phyloP scores from a whole-genome alignment of 2,329 filamentous ascomycete genomes.

The Arthroderma sp. region DNA sequence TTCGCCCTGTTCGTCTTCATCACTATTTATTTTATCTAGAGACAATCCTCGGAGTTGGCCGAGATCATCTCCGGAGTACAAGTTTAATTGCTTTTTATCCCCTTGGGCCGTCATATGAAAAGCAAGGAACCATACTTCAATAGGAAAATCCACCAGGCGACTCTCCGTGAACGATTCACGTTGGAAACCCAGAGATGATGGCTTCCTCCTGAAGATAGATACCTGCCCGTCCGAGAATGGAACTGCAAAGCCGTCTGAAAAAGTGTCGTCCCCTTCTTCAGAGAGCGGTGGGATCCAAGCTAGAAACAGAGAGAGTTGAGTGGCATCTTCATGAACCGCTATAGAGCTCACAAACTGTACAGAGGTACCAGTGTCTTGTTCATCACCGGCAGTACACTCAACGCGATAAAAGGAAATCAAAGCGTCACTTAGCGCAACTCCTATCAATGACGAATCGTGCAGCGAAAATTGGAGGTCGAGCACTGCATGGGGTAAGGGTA shows the following conservation, averaged over 20 bases:
- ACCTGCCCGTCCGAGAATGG: conserved; percentile 59
- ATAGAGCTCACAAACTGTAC: conserved; percentile 31
- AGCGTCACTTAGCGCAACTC: conserved; percentile 63
- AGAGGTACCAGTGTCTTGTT: conserved; percentile 5
- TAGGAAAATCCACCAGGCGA: conserved; percentile 45
- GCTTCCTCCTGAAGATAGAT: conserved; percentile 36
- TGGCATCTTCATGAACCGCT: conserved; percentile 38
- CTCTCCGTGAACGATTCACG: conserved; percentile 52
- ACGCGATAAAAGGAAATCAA: conserved; percentile 25
- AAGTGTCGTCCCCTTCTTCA: conserved; percentile 12
- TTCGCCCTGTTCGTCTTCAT: conserved; percentile 6
- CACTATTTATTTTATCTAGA: not conserved
- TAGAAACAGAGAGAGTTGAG: conserved; percentile 56
- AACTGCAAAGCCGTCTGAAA: conserved; percentile 45
- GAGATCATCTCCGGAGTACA: conserved; percentile 30
- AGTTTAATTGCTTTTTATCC: conserved; percentile 11
- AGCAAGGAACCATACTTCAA: conserved; percentile 30
- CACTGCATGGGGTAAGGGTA: conserved; percentile 56
- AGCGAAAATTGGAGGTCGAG: conserved; percentile 75
- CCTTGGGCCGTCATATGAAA: not conserved
- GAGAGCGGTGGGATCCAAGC: conserved; percentile 50
- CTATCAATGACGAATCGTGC: conserved; percentile 44
- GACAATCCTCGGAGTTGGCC: conserved; percentile 21
- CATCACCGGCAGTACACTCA: conserved; percentile 8
- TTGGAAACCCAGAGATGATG: conserved; percentile 19